Percentiles rank a stretch among this genome's conserved stretches.
Evolutionary conservation across 805 yeast species (phyloP).

Genomic region (Candida glaebosa): DNA sequence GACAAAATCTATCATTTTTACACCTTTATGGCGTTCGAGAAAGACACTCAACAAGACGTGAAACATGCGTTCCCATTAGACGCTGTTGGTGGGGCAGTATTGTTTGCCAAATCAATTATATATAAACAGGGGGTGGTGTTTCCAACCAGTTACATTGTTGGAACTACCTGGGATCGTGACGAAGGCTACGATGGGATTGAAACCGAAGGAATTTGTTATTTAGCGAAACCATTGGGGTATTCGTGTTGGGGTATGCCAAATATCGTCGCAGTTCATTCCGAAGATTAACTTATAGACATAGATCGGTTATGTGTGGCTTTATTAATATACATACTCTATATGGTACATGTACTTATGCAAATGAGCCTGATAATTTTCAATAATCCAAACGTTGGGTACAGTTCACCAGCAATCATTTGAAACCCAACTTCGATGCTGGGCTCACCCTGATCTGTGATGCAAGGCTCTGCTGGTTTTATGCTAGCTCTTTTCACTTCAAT

Average conservation of each 20-base stretch:
- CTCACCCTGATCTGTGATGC: no score
- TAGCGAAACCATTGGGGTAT: constrained; percentile 42
- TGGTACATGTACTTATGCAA: no score
- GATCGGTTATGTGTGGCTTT: no score
- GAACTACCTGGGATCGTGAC: constrained; percentile 40
- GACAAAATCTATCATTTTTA: constrained; percentile 25
- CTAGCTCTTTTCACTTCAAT: no score
- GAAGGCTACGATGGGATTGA: constrained; percentile 53
- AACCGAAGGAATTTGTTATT: constrained; percentile 49
- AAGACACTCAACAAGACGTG: constrained; percentile 2
- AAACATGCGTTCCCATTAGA: constrained; percentile 26
- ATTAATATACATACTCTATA: no score
- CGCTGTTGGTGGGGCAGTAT: constrained; percentile 50
- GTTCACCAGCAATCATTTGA: no score
- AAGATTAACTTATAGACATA: neutral
- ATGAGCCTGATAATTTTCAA: no score
- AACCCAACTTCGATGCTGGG: no score
- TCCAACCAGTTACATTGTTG: constrained; percentile 42
- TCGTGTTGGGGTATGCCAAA: constrained; percentile 49
- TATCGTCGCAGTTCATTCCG: constrained; percentile 34
- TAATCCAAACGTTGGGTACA: no score
- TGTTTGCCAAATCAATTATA: constrained; percentile 40
- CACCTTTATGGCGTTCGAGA: constrained; percentile 10
- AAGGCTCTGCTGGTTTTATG: no score
- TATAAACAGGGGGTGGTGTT: constrained; percentile 44